These are phyloP conservation scores for Erythrophleum fordii DNA, from an alignment of 306 rosid species.

Conservation along the genomic window DNA sequence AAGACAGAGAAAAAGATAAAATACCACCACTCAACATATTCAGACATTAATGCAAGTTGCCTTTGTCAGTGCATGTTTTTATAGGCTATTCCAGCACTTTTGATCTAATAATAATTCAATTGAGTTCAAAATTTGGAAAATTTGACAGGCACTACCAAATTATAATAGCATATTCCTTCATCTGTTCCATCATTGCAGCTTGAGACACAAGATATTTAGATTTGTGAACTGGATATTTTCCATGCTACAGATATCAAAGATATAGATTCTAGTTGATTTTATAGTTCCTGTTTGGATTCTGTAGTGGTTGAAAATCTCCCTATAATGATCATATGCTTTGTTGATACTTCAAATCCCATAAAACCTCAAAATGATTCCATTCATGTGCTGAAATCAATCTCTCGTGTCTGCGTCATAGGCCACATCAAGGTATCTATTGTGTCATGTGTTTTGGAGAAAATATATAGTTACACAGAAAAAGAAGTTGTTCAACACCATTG, in stretches of 20 bases:
- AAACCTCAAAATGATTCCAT: neutral
- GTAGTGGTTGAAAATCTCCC: too few relatives aligned
- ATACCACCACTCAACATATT: too few relatives aligned
- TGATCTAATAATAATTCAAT: too few relatives aligned
- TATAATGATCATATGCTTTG: too few relatives aligned
- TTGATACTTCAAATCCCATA: neutral
- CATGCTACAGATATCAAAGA: neutral
- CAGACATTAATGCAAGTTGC: too few relatives aligned
- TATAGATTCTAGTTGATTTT: neutral
- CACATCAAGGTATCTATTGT: neutral
- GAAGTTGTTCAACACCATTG: neutral
- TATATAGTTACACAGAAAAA: neutral
- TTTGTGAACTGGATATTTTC: neutral
- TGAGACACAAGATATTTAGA: neutral
- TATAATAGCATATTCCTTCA: too few relatives aligned
- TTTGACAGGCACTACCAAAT: too few relatives aligned
- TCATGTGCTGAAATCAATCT: neutral
- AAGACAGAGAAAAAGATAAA: too few relatives aligned
- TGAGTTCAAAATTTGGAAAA: too few relatives aligned
- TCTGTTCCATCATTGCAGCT: too few relatives aligned
- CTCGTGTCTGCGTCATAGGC: neutral
- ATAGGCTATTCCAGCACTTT: too few relatives aligned
- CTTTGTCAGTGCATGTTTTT: too few relatives aligned
- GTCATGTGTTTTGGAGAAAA: neutral
- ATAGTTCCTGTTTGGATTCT: neutral